Evolutionary conservation across 2,329 filamentous ascomycete species (phyloP).

Genomic region (Monosporascus sp.): DNA sequence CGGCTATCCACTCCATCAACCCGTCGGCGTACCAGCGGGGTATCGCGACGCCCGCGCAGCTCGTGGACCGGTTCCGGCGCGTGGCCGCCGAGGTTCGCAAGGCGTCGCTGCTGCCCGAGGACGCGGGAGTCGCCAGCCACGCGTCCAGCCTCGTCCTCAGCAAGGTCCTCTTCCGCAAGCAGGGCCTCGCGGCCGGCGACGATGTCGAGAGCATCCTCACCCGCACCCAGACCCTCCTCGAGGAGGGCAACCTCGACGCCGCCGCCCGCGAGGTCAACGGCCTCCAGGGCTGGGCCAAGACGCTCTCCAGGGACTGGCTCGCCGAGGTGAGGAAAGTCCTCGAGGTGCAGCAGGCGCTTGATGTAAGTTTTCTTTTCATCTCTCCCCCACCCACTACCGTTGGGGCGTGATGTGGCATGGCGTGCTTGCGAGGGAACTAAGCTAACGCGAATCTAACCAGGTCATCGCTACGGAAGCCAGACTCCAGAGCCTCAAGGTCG

Average conservation of each 20-base stretch:
- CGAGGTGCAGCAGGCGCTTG: conserved; percentile 92
- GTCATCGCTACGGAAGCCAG: conserved; percentile 25
- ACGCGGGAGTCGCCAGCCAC: conserved; percentile 91
- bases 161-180: conserved; percentile 95
- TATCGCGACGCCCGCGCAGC: conserved; percentile 73
- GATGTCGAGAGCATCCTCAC: conserved; percentile 93
- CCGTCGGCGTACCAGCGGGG: conserved; percentile 89
- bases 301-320: conserved; percentile 90
- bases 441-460: conserved; percentile 12
- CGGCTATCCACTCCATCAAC: conserved; percentile 95
- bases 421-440: background rate
- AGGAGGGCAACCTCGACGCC: conserved; percentile 87
- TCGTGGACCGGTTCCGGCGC: conserved; percentile 92
- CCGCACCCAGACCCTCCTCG: conserved; percentile 80
- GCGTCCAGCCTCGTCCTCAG: conserved; percentile 85
- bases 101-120: conserved; percentile 83
- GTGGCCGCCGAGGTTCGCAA: conserved; percentile 92
- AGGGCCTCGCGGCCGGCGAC: conserved; percentile 72
- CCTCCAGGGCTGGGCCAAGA: conserved; percentile 90
- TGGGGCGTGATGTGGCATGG: too few species aligned
- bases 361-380: conserved; percentile 48
- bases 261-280: conserved; percentile 95
- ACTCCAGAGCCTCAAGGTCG: conserved; percentile 22
- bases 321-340: conserved; percentile 84
- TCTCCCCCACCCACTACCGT: background rate